Percentiles rank a stretch among this genome's conserved stretches.
These are phyloP conservation scores for Coemansia javaensis DNA, from an alignment of 192 early-diverging fungal species.

Conservation along the genomic window DNA sequence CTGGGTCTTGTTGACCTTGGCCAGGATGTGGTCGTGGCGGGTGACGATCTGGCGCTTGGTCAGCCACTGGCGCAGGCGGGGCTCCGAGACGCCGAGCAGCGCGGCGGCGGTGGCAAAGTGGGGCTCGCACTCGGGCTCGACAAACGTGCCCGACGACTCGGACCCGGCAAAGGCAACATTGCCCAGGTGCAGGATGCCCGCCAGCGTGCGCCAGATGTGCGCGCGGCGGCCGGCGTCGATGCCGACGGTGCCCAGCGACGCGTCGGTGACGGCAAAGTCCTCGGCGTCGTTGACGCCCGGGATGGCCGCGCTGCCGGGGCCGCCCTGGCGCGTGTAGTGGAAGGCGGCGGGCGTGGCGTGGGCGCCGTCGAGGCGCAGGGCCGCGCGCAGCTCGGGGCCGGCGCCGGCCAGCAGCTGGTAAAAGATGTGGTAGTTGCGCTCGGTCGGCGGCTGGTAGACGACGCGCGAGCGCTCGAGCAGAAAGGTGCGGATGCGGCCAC, in stretches of 20 bases:
- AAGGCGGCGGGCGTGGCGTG: constrained; percentile 57
- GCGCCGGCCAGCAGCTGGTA: constrained; percentile 90
- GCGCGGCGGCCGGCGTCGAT: constrained; percentile 69
- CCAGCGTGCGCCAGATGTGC: constrained; percentile 79
- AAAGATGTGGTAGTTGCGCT: constrained; percentile 94
- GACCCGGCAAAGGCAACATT: constrained; percentile 66
- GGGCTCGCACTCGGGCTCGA: constrained; percentile 63
- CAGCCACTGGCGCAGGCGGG: constrained; percentile 70
- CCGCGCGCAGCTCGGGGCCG: constrained; percentile 62
- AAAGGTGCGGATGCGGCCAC: constrained; percentile 79
- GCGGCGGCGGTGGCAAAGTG: constrained; percentile 69
- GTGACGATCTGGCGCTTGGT: constrained; percentile 83
- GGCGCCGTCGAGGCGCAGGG: constrained; percentile 62
- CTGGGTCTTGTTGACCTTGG: constrained; percentile 64
- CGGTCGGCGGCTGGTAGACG: constrained; percentile 56
- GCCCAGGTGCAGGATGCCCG: constrained; percentile 86
- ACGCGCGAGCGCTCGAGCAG: constrained; percentile 88
- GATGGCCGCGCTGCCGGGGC: constrained; percentile 41
- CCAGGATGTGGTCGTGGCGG: constrained; percentile 73
- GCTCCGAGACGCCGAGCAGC: constrained; percentile 74
- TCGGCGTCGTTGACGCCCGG: constrained; percentile 57
- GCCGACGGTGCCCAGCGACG: constrained; percentile 81
- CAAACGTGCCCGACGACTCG: constrained; percentile 58
- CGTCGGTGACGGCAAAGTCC: constrained; percentile 63
- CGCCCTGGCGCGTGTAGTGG: constrained; percentile 47